Evolutionary conservation across 352 stramenopile genomes (phyloP), one percentile per base, ranked within the genome.

Genomic region (Thalassiosira livingstoniorum): DNA sequence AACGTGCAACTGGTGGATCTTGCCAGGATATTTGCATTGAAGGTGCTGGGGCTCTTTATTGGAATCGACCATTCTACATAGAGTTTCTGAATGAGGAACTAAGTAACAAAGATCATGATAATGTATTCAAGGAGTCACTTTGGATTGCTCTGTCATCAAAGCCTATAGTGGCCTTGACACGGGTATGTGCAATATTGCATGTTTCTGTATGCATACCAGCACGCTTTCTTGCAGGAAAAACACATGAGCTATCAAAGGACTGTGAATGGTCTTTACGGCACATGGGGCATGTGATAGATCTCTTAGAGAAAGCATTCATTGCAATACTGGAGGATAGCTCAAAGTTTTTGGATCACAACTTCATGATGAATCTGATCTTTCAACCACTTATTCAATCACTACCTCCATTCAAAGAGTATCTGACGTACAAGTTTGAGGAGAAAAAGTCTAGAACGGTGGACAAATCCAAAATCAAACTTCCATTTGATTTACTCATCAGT

Each of bases 61-160:
- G 66, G 66, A 75, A 75, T 43, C 57, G 34, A 43, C 27, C n/a
- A 31, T 76, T 68, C 32, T 76, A 68, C 32, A 29, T 76, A 51
- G 51, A 76, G 18, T 76, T 68, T 27, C 15, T 67, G 15, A 31
- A 64, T 76, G 31, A 68, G 45, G 37, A 31, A 25, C 37, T 76
- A 13, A 25, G 31, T 39, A 23, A 34, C 23, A 35, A 58, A 18
- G 21, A 13, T 53, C 18, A 31, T 5, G 68, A 76, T 47, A 57
- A 76, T 27, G 57, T 76, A 32, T 25, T 76, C 37, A 21, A 61
- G 42, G 54, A 68, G 54, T 68, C 66, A 45, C 51, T 76, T 18
- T 76, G 63, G 11, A 67, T 76, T 23, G 25, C 67, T 21, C 29
- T 76, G 29, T 51, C 54, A 58, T 76, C 51, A 35, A 21, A 27